Evolutionary conservation across 768 basidiomycete genomes (phyloP).

Genomic region (Termitomyces sp.): DNA sequence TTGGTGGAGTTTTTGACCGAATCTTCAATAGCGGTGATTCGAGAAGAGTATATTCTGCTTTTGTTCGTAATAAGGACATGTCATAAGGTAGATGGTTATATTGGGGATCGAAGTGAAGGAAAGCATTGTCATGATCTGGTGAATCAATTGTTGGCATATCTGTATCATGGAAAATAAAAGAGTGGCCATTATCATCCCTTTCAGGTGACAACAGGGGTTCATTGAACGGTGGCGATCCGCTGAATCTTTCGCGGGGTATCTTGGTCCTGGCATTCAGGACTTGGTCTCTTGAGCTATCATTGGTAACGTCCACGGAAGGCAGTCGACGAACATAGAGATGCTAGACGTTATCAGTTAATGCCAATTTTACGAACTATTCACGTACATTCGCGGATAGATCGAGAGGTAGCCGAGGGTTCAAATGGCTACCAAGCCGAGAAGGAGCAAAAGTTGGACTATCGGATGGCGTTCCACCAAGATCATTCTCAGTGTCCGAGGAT

Average conservation of each 20-base stretch:
- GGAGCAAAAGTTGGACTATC: conserved; percentile 24
- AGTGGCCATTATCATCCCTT: neutral
- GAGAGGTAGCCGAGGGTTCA: neutral
- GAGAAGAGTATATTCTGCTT: neutral
- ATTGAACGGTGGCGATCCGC: neutral
- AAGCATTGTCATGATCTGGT: conserved; percentile 21
- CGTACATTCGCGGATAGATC: neutral
- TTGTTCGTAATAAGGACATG: neutral
- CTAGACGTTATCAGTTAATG: conserved; percentile 29
- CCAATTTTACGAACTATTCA: neutral
- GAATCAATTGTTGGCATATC: neutral
- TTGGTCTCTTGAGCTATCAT: conserved; percentile 23
- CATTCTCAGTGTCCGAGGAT: neutral
- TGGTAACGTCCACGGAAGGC: neutral
- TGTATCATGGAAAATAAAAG: neutral
- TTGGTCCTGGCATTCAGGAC: conserved; percentile 11
- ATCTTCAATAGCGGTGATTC: neutral
- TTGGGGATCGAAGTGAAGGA: conserved; percentile 28
- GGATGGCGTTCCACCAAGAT: conserved; percentile 10
- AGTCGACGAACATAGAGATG: neutral
- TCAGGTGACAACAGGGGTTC: neutral
- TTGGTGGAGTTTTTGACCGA: neutral
- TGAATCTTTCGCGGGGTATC: neutral
- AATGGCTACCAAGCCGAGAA: conserved; percentile 21
- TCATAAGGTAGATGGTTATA: neutral